Evolutionary conservation across 2,329 filamentous ascomycete genomes (phyloP), one percentile per base, ranked within the genome.

Genomic region (Didymella lethalis): DNA sequence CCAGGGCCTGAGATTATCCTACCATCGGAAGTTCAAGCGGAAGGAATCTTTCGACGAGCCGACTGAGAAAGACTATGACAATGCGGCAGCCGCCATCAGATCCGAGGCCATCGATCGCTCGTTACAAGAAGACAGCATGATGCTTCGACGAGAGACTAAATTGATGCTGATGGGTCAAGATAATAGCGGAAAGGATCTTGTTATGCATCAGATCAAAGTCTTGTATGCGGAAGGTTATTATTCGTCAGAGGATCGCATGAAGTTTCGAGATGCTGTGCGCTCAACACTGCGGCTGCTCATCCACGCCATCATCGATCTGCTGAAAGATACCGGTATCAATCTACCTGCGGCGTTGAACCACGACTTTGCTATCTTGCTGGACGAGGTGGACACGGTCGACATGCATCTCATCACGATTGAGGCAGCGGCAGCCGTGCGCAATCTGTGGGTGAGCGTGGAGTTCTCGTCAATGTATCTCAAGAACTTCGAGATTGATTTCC

Each of bases 401-500:
- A 63, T 67, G 48, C 61, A 69, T 12, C 53, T 49, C 36, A 68
- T 75, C 36, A 71, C 67, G 2, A 62, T 63, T 16, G 68, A 65
- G 28, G 72, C 70, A 18, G 70, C 70, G 23, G 62, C 66, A 34
- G 72, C 74, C 6, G 59, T 75, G 20, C 49, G 61, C 29, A 64
- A 61, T 18, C 62, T 76, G 50, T 76, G 74, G 74, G 26, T 64
- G 16, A 71, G 72, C 47, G 53, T 64, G 7, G 56, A 68, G 16
- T 76, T 76, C 61, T 72, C 71, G n/a, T 67, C 66, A 10, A 54
- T 75, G 25, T 76, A 69, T 48, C 59, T 73, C 34, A 65, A 68
- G 28, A 76, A 76, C 49, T 74, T 75, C 23, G 74, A 76, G 54
- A 76, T 76, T 48, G 72, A 71, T 28, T 76, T 76, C 46, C 74